phyloP scores from a whole-genome alignment of 495 filamentous ascomycete genomes.

The Aspergillus olivimuriae region DNA sequence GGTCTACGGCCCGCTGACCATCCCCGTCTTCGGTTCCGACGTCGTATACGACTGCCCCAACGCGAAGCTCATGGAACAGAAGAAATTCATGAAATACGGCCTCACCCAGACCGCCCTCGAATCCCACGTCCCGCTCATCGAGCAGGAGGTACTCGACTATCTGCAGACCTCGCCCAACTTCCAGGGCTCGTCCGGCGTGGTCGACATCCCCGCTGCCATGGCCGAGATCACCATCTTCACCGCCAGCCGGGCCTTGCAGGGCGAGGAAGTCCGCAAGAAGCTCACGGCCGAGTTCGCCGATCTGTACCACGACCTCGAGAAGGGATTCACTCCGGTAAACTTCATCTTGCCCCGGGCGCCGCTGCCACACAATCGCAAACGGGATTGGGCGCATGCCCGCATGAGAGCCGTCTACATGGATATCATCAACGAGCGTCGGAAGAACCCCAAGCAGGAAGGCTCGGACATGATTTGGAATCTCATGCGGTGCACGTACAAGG shows the following conservation, averaged over 20 bases:
- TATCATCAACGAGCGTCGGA: constrained; percentile 60
- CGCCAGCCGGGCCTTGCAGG: constrained; percentile 72
- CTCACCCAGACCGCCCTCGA: constrained; percentile 71
- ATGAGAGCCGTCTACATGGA: constrained; percentile 74
- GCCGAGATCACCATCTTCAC: constrained; percentile 84
- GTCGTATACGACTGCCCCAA: constrained; percentile 88
- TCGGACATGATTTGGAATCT: constrained; percentile 79
- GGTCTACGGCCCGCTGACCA: constrained; percentile 74
- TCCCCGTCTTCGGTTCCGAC: constrained; percentile 78
- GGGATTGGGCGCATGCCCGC: constrained; percentile 67
- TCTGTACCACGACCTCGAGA: constrained; percentile 77
- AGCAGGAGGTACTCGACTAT: constrained; percentile 65
- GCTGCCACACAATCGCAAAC: constrained; percentile 75
- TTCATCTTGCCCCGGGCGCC: constrained; percentile 83
- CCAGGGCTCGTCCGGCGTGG: constrained; percentile 56
- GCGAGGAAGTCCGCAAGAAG: constrained; percentile 69
- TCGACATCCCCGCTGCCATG: constrained; percentile 64
- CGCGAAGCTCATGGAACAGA: constrained; percentile 78
- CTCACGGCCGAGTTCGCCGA: constrained; percentile 60
- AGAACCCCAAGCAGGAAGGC: constrained; percentile 38
- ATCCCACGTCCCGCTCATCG: constrained; percentile 72
- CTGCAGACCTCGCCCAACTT: constrained; percentile 59
- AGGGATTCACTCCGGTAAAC: constrained; percentile 78
- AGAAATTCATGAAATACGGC: constrained; percentile 85
- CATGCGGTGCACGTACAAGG: constrained; percentile 73